Evolutionary conservation across 192 early-diverging fungal species (phyloP).

Genomic region (Coemansia sp.): DNA sequence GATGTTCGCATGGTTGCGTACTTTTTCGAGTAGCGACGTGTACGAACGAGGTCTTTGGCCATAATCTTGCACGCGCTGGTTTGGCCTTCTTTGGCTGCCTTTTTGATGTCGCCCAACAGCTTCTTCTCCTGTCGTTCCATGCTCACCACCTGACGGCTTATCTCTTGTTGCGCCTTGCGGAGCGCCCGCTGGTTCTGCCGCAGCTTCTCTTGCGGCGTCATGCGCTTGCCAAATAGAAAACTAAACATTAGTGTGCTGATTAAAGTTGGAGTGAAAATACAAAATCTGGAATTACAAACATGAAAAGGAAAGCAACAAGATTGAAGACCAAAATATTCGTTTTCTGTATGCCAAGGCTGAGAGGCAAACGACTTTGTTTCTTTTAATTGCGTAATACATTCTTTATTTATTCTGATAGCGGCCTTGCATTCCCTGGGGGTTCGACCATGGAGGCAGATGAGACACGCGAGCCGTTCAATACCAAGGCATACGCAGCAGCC

Average conservation of each 20-base stretch:
- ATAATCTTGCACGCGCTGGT: constrained; percentile 89
- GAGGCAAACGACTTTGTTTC: no score
- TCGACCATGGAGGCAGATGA: constrained; percentile 33
- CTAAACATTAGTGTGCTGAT: constrained; percentile 46
- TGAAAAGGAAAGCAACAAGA: no score
- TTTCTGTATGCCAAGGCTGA: no score
- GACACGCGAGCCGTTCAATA: constrained; percentile 23
- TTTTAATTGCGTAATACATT: no score
- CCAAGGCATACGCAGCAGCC: constrained; percentile 22
- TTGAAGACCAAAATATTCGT: no score
- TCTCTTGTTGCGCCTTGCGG: constrained; percentile 82
- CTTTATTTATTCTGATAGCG: no score
- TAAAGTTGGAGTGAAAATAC: neutral
- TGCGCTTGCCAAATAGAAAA: constrained; percentile 72
- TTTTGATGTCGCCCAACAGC: constrained; percentile 90
- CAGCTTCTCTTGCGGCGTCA: constrained; percentile 89
- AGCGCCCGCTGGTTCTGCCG: constrained; percentile 89
- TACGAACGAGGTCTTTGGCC: constrained; percentile 97
- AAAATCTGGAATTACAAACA: no score
- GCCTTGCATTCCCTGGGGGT: no score
- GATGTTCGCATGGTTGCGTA: constrained; percentile 96
- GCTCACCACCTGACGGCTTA: constrained; percentile 86
- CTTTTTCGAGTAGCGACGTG: constrained; percentile 89
- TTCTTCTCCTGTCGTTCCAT: constrained; percentile 96
- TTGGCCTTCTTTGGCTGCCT: constrained; percentile 85